phyloP scores from a whole-genome alignment of 257 asterid genomes.

The Ocimum tenuiflorum region DNA sequence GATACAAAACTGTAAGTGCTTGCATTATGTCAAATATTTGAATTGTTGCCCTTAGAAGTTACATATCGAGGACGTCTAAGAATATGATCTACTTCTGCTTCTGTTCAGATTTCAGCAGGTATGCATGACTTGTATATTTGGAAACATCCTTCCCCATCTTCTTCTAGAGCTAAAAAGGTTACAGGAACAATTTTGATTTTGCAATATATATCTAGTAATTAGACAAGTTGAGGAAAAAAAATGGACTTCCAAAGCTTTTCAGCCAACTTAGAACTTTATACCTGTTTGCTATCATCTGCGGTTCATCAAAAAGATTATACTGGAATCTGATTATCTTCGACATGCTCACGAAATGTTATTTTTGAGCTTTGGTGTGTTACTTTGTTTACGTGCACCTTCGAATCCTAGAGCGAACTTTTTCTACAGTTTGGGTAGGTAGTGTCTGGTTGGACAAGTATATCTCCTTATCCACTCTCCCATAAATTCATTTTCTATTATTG shows the following conservation, averaged over 20 bases:
- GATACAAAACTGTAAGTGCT: constrained; percentile 78
- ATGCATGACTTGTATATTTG: not conserved
- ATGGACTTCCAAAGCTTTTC: not conserved
- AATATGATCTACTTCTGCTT: constrained; percentile 1
- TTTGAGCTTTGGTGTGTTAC: not conserved
- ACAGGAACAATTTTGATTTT: not conserved
- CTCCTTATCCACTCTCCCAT: constrained; percentile 10
- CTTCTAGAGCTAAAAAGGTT: not conserved
- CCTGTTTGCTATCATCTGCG: not conserved
- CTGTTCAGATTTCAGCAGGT: constrained; percentile 9
- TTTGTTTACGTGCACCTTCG: not conserved
- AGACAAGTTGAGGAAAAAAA: not conserved
- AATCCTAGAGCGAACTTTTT: not conserved
- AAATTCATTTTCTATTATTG: not conserved
- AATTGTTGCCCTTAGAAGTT: not conserved
- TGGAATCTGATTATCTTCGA: not conserved
- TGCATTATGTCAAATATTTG: constrained; percentile 3
- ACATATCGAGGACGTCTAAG: constrained; percentile 8
- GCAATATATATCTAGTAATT: not conserved
- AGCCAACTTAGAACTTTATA: not conserved
- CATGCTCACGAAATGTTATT: not conserved
- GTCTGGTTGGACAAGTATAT: not conserved
- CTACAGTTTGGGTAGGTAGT: not conserved
- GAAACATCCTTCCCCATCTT: constrained; percentile 1
- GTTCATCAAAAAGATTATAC: not conserved